Evolutionary conservation across 306 rosid species (phyloP).

Genomic region (Styphnolobium japonicum): DNA sequence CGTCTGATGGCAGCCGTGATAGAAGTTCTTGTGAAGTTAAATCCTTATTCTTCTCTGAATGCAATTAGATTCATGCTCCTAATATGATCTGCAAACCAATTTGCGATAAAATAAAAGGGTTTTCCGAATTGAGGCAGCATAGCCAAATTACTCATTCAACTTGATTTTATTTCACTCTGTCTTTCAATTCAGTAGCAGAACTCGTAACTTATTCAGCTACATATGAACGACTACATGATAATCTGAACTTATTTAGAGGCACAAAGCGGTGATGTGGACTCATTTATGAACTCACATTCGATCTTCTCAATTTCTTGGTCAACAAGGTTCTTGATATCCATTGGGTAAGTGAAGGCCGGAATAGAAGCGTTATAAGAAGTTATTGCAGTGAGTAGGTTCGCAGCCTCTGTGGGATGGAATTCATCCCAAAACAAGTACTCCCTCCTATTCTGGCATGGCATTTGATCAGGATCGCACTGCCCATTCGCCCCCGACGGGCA

Average conservation of each 20-base stretch:
- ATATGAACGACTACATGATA: not conserved
- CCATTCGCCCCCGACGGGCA: conserved; percentile 25
- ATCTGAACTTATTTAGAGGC: not conserved
- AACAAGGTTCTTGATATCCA: conserved; percentile 37
- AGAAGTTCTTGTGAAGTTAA: too few species aligned
- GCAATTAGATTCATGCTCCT: too few species aligned
- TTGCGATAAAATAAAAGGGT: too few species aligned
- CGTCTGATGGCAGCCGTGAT: too few species aligned
- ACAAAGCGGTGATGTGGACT: conserved; percentile 9
- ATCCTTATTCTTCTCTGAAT: too few species aligned
- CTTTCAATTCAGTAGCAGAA: too few species aligned
- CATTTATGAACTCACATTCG: conserved; percentile 2
- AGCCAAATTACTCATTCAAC: not conserved
- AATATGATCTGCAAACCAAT: too few species aligned
- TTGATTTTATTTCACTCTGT: not conserved
- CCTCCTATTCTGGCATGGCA: conserved; percentile 44
- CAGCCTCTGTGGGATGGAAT: conserved; percentile 39
- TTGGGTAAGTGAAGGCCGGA: conserved; percentile 29
- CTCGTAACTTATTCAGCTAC: not conserved
- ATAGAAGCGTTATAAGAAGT: not conserved
- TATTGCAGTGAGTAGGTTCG: conserved; percentile 25
- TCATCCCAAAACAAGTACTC: conserved; percentile 54
- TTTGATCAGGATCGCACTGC: conserved; percentile 22
- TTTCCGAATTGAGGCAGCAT: not conserved
- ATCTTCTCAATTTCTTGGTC: not conserved